Evolutionary conservation across 1,284 basidiomycete genomes (phyloP), one percentile per base, ranked within the genome.

Genomic region (Boletus austroedulis): DNA sequence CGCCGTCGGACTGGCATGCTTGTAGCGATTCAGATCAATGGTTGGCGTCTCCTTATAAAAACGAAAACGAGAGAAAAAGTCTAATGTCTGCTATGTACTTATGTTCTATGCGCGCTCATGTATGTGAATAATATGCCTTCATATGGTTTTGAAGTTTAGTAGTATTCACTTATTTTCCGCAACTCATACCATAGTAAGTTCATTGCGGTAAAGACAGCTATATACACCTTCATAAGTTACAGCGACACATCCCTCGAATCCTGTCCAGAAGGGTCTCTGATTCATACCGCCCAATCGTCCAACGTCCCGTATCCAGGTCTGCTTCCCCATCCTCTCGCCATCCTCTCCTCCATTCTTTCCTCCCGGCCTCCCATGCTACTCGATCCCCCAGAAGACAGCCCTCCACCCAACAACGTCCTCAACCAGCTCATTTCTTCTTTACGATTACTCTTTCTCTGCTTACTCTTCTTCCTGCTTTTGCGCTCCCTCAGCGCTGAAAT

Each of bases 281-380:
- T 5, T 60, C 63, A 86, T 38, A 84, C 70, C 44, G 78, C 77
- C 85, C 85, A 87, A 34, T 86, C 84, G 62, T 85, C 84, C 50
- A 82, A 65, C 32, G 73, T 74, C 40, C 80, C 79, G 63, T 75
- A 78, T 51, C 78, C 77, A 62, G 80, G 73, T 50, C 70, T 75
- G 56, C 75, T 73, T 50, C 78, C 78, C 78, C 80, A 82, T 46
- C 73, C 75, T 61, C 81, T 70, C 54, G 74, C 70, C 71, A 78
- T 73, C 63, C 81, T 74, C 62, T 82, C 81, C 60, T 82, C 83
- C 56, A 78, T 69, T 57, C 76, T 73, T 56, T 82, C 82, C 56
- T 82, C 82, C 44, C 78, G 65, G 63, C 70, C 60, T 63, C 68
- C 62, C 15, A 47, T 26, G 50, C 67, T 58, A 61, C 53, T 51